phyloP scores from a whole-genome alignment of 768 basidiomycete genomes.

The Pleurotus cornucopiae region DNA sequence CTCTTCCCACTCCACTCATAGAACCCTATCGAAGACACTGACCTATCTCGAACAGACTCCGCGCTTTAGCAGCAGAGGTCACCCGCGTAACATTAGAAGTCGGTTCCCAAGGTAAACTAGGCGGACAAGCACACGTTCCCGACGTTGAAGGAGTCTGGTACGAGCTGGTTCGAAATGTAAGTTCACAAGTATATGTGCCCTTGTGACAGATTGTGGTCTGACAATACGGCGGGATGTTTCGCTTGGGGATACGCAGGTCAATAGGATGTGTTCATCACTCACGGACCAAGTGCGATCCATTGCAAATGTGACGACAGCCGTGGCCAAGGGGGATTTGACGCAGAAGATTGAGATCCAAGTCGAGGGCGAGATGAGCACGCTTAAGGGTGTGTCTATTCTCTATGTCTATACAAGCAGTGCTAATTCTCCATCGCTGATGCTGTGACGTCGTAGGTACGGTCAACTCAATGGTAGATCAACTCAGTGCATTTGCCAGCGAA shows the following conservation, averaged over 20 bases:
- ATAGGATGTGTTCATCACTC: conserved; percentile 76
- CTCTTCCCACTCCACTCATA: too few relatives aligned
- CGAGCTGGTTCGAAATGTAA: conserved; percentile 71
- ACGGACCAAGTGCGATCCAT: conserved; percentile 83
- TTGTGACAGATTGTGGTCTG: too few relatives aligned
- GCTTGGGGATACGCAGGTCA: conserved; percentile 40
- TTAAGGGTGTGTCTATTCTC: conserved; percentile 42
- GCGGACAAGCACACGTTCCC: conserved; percentile 83
- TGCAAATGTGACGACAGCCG: conserved; percentile 82
- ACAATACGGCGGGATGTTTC: background rate
- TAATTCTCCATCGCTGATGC: too few relatives aligned
- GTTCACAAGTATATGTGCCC: conserved; percentile 15
- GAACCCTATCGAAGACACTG: conserved; percentile 9
- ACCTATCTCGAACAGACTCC: conserved; percentile 39
- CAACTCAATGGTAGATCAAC: conserved; percentile 92
- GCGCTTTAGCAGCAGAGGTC: conserved; percentile 76
- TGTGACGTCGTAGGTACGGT: conserved; percentile 47
- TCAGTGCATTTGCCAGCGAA: conserved; percentile 83
- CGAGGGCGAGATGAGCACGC: conserved; percentile 79
- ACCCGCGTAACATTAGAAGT: conserved; percentile 83
- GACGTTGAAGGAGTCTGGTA: conserved; percentile 93
- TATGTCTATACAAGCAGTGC: too few relatives aligned
- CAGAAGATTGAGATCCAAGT: conserved; percentile 92
- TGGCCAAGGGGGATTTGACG: conserved; percentile 86
- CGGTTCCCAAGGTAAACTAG: conserved; percentile 84